Evolutionary conservation across 1,284 basidiomycete genomes (phyloP), one percentile per base, ranked within the genome.

Genomic region (Trichosporon ovoides): DNA sequence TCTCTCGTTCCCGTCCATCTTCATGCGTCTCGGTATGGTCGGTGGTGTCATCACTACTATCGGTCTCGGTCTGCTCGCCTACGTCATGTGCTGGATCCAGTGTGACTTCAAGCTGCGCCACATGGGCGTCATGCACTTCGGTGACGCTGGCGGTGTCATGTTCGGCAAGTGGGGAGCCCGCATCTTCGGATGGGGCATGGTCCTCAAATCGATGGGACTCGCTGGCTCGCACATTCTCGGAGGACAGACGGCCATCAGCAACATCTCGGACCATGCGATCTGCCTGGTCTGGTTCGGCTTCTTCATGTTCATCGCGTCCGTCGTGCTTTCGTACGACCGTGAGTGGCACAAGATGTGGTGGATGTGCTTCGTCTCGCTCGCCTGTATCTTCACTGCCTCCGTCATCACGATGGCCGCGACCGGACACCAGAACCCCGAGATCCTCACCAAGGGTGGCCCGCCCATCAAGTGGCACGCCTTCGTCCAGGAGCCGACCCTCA

Each of bases 111-210:
- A 75, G 62, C 51, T 69, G 51, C 61, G 61, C 20, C 69, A 73
- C 61, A 69, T 69, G 66, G 72, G 72, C 64, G 68, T 69, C 43
- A 68, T 73, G 68, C 68, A 75, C 65, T 71, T 66, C 36, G 71
- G 67, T 56, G 72, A 75, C 55, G 73, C 70, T 20, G 72, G 71
- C 38, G 66, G 61, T 52, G 61, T 75, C 51, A 64, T 75, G 46
- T 72, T 69, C 52, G 73, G 73, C 49, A 65, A 65, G 57, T 67
- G 64, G 62, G 73, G 70, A 34, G 59, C 62, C 35, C 62, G 65
- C 36, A 63, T 71, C 40, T 63, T 72, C 43, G 61, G 71, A 66
- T 33, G 70, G 70, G 18, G 52, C 59, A 18, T 50, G 31, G 20
- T 14, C 19, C 31, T 31, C 31, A 36, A 70, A 68, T 64, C 67